Percentiles rank a stretch among this genome's conserved stretches.
phyloP scores from a whole-genome alignment of 169 alveolate genomes.

The Sarcocystis neurona region DNA sequence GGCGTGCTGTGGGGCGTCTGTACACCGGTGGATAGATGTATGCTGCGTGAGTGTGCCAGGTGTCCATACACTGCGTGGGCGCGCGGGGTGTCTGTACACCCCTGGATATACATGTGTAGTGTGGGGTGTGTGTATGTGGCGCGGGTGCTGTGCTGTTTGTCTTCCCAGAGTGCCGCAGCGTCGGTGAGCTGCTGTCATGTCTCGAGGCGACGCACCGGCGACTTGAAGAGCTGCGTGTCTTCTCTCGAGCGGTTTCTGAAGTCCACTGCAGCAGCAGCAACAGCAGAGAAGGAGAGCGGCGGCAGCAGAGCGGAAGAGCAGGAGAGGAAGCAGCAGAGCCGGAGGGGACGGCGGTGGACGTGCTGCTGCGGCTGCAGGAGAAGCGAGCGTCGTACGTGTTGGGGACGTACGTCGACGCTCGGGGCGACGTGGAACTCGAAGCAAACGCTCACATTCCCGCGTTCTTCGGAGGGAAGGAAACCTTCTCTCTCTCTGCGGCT shows the following conservation, averaged over 20 bases:
- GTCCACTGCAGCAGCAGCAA: conserved; percentile 8
- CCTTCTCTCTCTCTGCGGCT: conserved; percentile 16
- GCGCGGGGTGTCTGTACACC: too few species aligned
- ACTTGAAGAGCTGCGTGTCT: neutral
- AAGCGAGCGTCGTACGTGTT: neutral
- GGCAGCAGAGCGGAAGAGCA: too few species aligned
- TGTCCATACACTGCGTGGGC: too few species aligned
- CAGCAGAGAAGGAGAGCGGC: too few species aligned
- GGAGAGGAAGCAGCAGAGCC: too few species aligned
- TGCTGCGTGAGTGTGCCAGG: too few species aligned
- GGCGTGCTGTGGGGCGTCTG: too few species aligned
- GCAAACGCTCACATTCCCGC: conserved; percentile 32
- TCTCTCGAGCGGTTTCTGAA: neutral
- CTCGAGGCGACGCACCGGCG: conserved; percentile 15
- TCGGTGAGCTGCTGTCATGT: neutral
- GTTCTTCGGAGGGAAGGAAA: neutral
- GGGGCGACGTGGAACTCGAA: conserved; percentile 25
- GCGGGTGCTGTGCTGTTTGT: too few species aligned
- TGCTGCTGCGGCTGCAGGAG: neutral
- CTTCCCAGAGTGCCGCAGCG: neutral
- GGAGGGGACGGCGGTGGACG: neutral
- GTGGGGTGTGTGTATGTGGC: too few species aligned
- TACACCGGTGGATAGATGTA: too few species aligned
- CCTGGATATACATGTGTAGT: too few species aligned
- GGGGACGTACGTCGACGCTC: conserved; percentile 23